A percentile compares a stretch with the other conserved stretches of the same genome.
phyloP scores from a whole-genome alignment of 2,329 filamentous ascomycete species.

The Stagonosporopsis cucurbitacearum region DNA sequence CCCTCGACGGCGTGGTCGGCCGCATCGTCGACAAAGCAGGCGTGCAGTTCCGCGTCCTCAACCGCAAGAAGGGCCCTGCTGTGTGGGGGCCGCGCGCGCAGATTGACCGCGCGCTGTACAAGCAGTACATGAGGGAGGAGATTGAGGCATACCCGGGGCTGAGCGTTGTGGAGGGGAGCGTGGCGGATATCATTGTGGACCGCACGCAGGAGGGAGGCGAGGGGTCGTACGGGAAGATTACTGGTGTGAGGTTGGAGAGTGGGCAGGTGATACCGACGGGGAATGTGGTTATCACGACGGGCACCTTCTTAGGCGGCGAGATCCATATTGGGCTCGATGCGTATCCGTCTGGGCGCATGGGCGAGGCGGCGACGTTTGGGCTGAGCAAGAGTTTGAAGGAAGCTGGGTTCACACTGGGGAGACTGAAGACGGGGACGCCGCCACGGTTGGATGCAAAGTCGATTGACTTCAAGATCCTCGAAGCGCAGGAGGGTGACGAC shows the following conservation, averaged over 20 bases:
- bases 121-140: conserved; percentile 88
- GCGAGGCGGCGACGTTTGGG: conserved; percentile 90
- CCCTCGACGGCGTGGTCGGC: conserved; percentile 86
- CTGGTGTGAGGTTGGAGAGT: conserved; percentile 84
- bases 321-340: conserved; percentile 91
- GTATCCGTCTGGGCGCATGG: conserved; percentile 88
- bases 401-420: conserved; percentile 86
- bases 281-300: conserved; percentile 91
- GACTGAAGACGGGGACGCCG: conserved; percentile 94
- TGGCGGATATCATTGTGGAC: conserved; percentile 86
- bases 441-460: conserved; percentile 81
- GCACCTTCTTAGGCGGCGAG: conserved; percentile 92
- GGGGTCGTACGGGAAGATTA: conserved; percentile 73
- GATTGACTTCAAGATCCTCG: conserved; percentile 77
- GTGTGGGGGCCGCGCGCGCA: conserved; percentile 97
- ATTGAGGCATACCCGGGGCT: conserved; percentile 79
- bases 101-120: conserved; percentile 90
- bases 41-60: conserved; percentile 90
- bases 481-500: conserved; percentile 80
- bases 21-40: conserved; percentile 92
- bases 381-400: conserved; percentile 88
- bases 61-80: conserved; percentile 87
- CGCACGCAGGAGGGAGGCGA: conserved; percentile 56
- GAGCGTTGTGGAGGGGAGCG: conserved; percentile 81
- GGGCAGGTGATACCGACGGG: conserved; percentile 82